Evolutionary conservation across 305 asterid species (phyloP).

Genomic region (Stenogyne calaminthoides): DNA sequence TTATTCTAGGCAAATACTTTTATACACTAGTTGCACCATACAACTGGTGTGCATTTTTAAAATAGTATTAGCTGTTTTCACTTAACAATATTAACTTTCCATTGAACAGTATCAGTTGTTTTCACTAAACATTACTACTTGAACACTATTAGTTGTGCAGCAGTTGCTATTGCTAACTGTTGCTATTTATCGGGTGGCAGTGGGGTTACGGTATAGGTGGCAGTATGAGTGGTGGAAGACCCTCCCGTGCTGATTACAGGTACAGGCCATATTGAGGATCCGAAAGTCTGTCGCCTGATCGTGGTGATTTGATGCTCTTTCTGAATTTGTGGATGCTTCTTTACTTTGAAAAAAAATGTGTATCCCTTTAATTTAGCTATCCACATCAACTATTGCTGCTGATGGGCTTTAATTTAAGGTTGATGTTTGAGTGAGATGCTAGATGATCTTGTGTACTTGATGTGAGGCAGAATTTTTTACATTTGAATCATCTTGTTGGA

Average conservation of each 20-base stretch:
- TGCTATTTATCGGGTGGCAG: constrained; percentile 44
- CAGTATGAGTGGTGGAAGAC: constrained; percentile 69
- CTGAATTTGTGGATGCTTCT: not conserved
- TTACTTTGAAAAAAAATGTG: constrained; percentile 4
- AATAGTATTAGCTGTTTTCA: too few relatives aligned
- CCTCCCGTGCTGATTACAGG: constrained; percentile 79
- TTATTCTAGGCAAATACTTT: too few relatives aligned
- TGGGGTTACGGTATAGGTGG: constrained; percentile 96
- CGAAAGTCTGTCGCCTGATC: not conserved
- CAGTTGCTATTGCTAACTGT: constrained; percentile 20
- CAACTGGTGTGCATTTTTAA: too few relatives aligned
- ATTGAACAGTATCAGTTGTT: too few relatives aligned
- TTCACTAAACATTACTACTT: too few relatives aligned
- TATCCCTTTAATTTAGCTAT: constrained; percentile 7
- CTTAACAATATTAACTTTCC: too few relatives aligned
- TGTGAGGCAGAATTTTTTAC: too few relatives aligned
- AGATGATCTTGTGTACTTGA: not conserved
- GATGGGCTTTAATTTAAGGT: not conserved
- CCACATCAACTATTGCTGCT: not conserved
- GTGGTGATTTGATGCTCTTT: not conserved
- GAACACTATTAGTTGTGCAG: too few relatives aligned
- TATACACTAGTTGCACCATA: too few relatives aligned
- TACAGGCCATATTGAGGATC: constrained; percentile 78
- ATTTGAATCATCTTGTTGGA: too few relatives aligned
- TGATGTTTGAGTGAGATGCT: not conserved